phyloP scores from a whole-genome alignment of 2,329 filamentous ascomycete genomes.

The Mycosphaerella sp. region DNA sequence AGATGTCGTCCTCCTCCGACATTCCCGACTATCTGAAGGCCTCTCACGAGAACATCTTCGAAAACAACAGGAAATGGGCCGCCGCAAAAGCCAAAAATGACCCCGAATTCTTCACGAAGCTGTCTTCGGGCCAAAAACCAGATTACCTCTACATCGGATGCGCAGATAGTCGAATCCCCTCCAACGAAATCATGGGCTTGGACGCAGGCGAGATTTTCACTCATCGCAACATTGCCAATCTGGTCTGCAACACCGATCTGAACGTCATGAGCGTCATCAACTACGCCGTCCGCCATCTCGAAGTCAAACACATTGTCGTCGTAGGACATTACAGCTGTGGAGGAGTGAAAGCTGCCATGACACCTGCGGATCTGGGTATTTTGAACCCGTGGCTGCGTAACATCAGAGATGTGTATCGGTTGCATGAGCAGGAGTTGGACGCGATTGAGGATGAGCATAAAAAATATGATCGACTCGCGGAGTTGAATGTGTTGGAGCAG shows the following conservation, averaged over 20 bases:
- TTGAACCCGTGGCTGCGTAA: constrained; percentile 56
- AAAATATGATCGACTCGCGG: constrained; percentile 13
- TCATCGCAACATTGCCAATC: constrained; percentile 83
- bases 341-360: constrained; percentile 50
- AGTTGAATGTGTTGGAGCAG: constrained; percentile 16
- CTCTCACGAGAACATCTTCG: constrained; percentile 40
- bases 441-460: constrained; percentile 10
- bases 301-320: constrained; percentile 56
- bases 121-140: constrained; percentile 60
- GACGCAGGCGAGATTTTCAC: constrained; percentile 79
- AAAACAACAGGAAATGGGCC: constrained; percentile 64
- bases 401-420: constrained; percentile 36
- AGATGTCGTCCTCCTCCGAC: constrained; percentile 10
- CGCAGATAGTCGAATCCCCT: constrained; percentile 74
- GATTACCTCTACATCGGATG: constrained; percentile 75
- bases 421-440: constrained; percentile 13
- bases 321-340: constrained; percentile 57
- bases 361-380: constrained; percentile 50
- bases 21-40: constrained; percentile 11
- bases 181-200: constrained; percentile 70
- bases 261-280: constrained; percentile 71
- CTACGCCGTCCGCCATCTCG: constrained; percentile 65
- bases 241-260: constrained; percentile 66
- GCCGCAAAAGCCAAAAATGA: constrained; percentile 58
- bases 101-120: constrained; percentile 62